Evolutionary conservation across 208 protist species (phyloP).

Genomic region (Wallacemonas sp.): DNA sequence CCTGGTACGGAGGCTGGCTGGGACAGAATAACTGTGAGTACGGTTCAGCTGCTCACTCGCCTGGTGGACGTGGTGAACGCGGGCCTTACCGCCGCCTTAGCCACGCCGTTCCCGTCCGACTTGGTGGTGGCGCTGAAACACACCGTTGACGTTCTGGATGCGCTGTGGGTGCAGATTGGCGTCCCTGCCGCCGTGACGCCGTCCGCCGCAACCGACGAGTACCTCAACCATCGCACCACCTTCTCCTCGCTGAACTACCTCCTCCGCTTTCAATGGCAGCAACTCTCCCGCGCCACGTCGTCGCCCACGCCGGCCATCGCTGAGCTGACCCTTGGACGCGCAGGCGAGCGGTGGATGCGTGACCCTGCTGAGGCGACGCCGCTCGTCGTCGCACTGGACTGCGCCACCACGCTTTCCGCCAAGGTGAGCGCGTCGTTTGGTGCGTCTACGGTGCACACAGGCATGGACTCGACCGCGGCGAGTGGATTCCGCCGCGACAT

Average conservation of each 20-base stretch:
- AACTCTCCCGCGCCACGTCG: not conserved
- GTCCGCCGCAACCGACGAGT: too few relatives aligned
- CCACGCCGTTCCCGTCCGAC: too few relatives aligned
- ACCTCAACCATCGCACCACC: conserved; percentile 12
- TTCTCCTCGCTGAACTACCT: conserved; percentile 15
- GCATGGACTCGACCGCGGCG: not conserved
- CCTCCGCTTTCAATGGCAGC: conserved; percentile 13
- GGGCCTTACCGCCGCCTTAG: too few relatives aligned
- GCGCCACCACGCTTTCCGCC: not conserved
- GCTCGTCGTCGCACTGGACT: not conserved
- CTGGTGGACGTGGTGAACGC: not conserved
- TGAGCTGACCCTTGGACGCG: too few relatives aligned
- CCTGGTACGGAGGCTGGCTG: not conserved
- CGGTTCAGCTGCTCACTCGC: not conserved
- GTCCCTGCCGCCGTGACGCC: not conserved
- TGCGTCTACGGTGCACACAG: not conserved
- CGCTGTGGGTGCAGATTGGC: not conserved
- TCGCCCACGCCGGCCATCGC: too few relatives aligned
- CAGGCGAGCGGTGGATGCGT: not conserved
- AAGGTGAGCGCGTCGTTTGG: not conserved
- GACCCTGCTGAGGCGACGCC: not conserved
- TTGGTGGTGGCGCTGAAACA: too few relatives aligned
- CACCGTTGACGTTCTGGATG: not conserved
- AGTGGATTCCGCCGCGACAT: not conserved
- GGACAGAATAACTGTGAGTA: not conserved